phyloP scores from a whole-genome alignment of 768 basidiomycete genomes.

The Bullera alba region DNA sequence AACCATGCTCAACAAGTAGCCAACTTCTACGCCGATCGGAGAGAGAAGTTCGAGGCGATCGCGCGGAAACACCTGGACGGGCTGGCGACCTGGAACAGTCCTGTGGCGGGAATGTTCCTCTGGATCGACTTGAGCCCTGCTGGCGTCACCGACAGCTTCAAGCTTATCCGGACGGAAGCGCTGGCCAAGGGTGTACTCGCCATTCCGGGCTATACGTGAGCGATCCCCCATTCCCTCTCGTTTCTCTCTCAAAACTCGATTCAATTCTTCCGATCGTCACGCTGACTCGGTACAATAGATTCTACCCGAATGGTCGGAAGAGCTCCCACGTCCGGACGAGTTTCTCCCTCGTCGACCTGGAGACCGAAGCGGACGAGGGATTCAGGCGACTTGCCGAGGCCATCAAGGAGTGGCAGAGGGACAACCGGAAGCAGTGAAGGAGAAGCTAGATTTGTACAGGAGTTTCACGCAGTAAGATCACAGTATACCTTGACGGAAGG shows the following conservation, averaged over 20 bases:
- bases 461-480: too few species aligned
- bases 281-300: too few species aligned
- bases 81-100: slow-evolving; percentile 53
- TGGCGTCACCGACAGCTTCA: slow-evolving; percentile 61
- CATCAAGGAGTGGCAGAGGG: slow-evolving; percentile 37
- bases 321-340: slow-evolving; percentile 73
- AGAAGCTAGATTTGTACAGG: too few species aligned
- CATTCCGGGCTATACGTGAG: slow-evolving; percentile 59
- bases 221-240: not conserved
- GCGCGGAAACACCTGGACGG: slow-evolving; percentile 70
- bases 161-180: slow-evolving; percentile 66
- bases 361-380: slow-evolving; percentile 63
- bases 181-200: slow-evolving; percentile 78
- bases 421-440: not conserved
- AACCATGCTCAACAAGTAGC: slow-evolving; percentile 63
- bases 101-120: slow-evolving; percentile 63
- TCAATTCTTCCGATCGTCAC: not conserved
- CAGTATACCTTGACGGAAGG: too few species aligned
- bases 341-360: slow-evolving; percentile 56
- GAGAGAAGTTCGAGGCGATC: slow-evolving; percentile 69
- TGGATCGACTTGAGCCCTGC: slow-evolving; percentile 51
- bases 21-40: slow-evolving; percentile 47
- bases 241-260: not conserved
- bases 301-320: slow-evolving; percentile 64
- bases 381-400: slow-evolving; percentile 57